These are phyloP conservation scores for Candida chauliodis DNA, from an alignment of 805 yeast species.

Conservation along the genomic window DNA sequence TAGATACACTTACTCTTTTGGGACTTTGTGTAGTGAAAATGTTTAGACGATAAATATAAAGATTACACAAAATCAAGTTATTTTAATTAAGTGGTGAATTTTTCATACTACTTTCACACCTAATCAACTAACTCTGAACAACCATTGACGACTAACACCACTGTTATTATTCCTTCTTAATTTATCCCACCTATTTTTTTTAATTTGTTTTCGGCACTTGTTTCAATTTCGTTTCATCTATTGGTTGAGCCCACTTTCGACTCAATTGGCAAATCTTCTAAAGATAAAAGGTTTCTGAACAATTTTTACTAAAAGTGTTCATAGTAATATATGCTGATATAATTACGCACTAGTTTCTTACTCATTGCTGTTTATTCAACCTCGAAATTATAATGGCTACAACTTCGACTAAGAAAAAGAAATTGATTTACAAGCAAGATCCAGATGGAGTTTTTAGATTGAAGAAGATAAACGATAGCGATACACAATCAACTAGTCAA, in stretches of 20 bases:
- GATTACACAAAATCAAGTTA: slow-evolving; percentile 1
- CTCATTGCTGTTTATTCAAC: not conserved
- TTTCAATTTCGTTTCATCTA: too few species aligned
- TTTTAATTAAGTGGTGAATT: too few species aligned
- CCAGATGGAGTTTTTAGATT: slow-evolving; percentile 38
- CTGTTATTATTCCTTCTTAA: not conserved
- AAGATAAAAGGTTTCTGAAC: too few species aligned
- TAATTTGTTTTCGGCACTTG: not conserved
- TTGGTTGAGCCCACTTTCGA: not conserved
- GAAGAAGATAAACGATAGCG: slow-evolving; percentile 21
- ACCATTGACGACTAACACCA: not conserved
- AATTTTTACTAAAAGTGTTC: too few species aligned
- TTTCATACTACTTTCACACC: not conserved
- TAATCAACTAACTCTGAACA: not conserved
- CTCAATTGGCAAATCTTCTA: not conserved
- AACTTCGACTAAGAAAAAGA: slow-evolving; percentile 20
- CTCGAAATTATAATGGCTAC: not conserved
- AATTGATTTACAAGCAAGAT: slow-evolving; percentile 33
- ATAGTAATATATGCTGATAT: not conserved
- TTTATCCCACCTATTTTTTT: not conserved
- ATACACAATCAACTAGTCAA: not conserved
- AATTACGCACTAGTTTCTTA: not conserved
- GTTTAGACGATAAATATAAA: not conserved
- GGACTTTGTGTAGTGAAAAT: not conserved
- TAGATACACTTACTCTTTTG: not conserved